These are phyloP conservation scores for Cladosporium sp. DNA, from an alignment of 2,329 filamentous ascomycete genomes.

Conservation along the genomic window DNA sequence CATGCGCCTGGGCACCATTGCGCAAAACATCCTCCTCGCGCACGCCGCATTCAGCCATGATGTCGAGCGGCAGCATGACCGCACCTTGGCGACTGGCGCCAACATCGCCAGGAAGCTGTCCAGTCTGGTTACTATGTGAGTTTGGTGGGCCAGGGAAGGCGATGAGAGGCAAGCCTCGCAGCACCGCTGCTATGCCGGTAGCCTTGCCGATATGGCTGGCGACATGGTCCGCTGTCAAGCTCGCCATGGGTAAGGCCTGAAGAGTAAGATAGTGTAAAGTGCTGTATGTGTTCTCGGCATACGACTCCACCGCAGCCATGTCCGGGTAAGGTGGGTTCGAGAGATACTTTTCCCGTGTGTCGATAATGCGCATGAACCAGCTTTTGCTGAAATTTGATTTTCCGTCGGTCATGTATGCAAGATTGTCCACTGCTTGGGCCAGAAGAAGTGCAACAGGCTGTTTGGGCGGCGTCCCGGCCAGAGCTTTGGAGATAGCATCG, in stretches of 20 bases:
- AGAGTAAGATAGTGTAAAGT: constrained; percentile 86
- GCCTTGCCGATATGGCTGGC: constrained; percentile 95
- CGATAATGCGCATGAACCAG: constrained; percentile 67
- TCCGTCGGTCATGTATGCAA: constrained; percentile 45
- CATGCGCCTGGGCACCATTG: constrained; percentile 70
- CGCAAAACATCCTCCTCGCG: constrained; percentile 88
- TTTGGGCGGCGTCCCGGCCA: constrained; percentile 74
- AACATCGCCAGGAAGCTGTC: constrained; percentile 35
- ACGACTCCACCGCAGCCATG: constrained; percentile 72
- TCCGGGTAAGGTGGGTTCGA: constrained; percentile 76
- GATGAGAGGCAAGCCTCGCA: constrained; percentile 85
- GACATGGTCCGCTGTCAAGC: constrained; percentile 83
- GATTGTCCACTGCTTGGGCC: constrained; percentile 63
- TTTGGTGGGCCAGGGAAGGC: constrained; percentile 67
- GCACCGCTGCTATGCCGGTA: constrained; percentile 76
- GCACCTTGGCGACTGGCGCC: constrained; percentile 53
- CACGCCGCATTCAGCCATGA: constrained; percentile 78
- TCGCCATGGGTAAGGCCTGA: constrained; percentile 72
- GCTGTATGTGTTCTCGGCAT: constrained; percentile 92
- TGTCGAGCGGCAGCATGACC: constrained; percentile 78
- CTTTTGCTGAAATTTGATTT: constrained; percentile 49
- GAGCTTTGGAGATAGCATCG: constrained; percentile 73
- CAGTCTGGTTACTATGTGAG: constrained; percentile 49
- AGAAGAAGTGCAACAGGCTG: constrained; percentile 88
- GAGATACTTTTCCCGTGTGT: constrained; percentile 75